Conservation (phyloP, 2,329 filamentous ascomycete species). For the Trichoderma harzianum region DNA sequence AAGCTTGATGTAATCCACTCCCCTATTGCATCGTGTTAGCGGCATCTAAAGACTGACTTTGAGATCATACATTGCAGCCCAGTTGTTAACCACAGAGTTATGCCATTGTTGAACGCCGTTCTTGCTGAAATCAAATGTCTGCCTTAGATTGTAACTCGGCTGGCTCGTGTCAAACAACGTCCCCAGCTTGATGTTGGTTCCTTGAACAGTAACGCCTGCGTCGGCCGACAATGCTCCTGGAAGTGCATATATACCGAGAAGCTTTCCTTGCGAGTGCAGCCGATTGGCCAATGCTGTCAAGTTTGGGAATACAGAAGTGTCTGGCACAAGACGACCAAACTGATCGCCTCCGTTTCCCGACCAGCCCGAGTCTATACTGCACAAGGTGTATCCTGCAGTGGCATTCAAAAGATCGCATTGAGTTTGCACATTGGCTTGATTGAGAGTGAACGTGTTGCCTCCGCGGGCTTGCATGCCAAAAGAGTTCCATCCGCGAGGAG, state of each 20-base stretch:
- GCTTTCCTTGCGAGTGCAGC: slow-evolving; percentile 1
- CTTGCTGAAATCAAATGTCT: slow-evolving; percentile 4
- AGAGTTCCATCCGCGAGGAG: slow-evolving; percentile 6
- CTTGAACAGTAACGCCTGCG: neutral
- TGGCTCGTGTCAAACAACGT: neutral
- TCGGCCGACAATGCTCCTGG: neutral
- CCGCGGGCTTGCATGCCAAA: slow-evolving; percentile 3
- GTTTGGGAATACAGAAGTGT: slow-evolving; percentile 3
- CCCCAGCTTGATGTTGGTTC: slow-evolving; percentile 5
- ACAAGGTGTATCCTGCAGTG: slow-evolving; percentile 3
- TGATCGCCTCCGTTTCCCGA: neutral
- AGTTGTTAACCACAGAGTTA: slow-evolving; percentile 9
- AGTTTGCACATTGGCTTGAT: neutral
- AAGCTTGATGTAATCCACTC: slow-evolving; percentile 8
- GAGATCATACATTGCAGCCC: neutral
- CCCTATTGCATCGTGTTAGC: neutral
- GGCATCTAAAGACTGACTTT: neutral
- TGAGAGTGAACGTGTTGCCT: neutral
- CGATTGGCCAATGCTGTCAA: neutral
- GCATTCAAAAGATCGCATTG: slow-evolving; percentile 2
- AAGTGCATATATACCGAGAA: slow-evolving; percentile 3
- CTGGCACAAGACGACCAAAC: neutral
- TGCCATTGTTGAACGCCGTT: slow-evolving; percentile 10
- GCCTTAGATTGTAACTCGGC: slow-evolving; percentile 7
- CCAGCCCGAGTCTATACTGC: slow-evolving; percentile 9